Conservation (phyloP, 768 basidiomycete genomes). For the Leccinum sublutescens region DNA sequence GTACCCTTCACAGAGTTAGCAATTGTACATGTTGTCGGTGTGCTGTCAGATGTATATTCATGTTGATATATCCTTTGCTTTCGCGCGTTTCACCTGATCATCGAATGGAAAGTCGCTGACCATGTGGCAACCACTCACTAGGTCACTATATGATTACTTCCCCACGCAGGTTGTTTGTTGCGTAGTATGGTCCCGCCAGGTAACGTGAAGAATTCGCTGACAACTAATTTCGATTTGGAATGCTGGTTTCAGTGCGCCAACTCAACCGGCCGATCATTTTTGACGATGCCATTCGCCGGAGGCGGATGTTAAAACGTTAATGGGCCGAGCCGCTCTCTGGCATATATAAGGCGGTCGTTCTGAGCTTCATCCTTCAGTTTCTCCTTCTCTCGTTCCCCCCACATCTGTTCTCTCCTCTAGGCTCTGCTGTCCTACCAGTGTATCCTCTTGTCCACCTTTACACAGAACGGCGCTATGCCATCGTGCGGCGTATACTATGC, state of each 20-base stretch:
- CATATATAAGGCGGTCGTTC: slow-evolving; percentile 5
- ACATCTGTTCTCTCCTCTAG: neutral
- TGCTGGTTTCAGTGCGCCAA: neutral
- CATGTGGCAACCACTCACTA: neutral
- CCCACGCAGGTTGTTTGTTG: neutral
- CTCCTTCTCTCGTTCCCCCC: neutral
- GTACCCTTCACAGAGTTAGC: slow-evolving; percentile 31
- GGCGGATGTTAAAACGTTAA: accelerated
- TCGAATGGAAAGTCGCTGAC: slow-evolving; percentile 7
- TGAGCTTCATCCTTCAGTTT: neutral
- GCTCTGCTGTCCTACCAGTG: neutral
- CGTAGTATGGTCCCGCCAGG: neutral
- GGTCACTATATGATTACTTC: slow-evolving; percentile 1
- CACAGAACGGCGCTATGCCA: neutral
- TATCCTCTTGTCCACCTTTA: neutral
- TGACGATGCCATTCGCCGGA: neutral
- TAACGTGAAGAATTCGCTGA: neutral
- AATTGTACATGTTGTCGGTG: slow-evolving; percentile 12
- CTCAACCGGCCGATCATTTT: neutral
- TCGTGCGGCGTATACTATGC: neutral
- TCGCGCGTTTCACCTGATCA: slow-evolving; percentile 3
- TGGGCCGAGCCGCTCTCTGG: neutral
- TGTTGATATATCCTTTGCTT: slow-evolving; percentile 9
- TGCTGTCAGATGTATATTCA: slow-evolving; percentile 17
- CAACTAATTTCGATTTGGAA: neutral